Base-by-base conservation (phyloP, 768 basidiomycete genomes). In the Rickenella mellea region DNA sequence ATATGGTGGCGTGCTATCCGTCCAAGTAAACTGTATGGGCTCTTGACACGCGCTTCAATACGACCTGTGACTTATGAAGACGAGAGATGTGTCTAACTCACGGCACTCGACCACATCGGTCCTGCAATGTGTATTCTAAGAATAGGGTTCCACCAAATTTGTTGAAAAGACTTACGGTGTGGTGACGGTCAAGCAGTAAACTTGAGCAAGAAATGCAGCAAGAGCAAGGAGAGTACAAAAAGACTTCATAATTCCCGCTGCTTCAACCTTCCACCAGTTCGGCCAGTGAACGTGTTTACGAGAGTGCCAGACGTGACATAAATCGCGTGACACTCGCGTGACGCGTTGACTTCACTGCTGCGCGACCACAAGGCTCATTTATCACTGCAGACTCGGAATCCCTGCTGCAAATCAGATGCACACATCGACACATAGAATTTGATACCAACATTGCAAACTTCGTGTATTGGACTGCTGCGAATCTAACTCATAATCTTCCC, bases 21-120 rank as follows among this genome's bases (percentile, higher is more conserved):
- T 29, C 78, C 79, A 86, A 2, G 53, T 54, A 26, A 87, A 29
- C 49, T 70, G 55, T n/a, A 71, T 63, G 7, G 84, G 84, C 49
- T 84, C 83, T 85, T 27, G 21, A 46, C 36, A 40, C 24, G 33
- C 19, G 39, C 14, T 30, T 52, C 40, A 52, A 39, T 31, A 40
- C 10, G 26, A 12, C 20, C n/a, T n/a, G n/a, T n/a, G n/a, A n/a
- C n/a, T 22, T 40, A 15, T 8, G 17, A 8, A 8, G 19, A 35
- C 5, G 27, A 15, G 22, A n/a, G n/a, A 39, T 20, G n/a, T 19
- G 4, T 25, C n/a, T 12, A 26, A 25, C 11, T 1, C 7, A 55
- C 77, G 43, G 50, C 82, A 85, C 45, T 64, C 52, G 1, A 70
- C 68, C 9, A 69, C 59, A 39, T 41, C 58, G 19, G 54, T 2